Evolutionary conservation across 2,329 filamentous ascomycete species (phyloP).

Genomic region (Venturia pyrina): DNA sequence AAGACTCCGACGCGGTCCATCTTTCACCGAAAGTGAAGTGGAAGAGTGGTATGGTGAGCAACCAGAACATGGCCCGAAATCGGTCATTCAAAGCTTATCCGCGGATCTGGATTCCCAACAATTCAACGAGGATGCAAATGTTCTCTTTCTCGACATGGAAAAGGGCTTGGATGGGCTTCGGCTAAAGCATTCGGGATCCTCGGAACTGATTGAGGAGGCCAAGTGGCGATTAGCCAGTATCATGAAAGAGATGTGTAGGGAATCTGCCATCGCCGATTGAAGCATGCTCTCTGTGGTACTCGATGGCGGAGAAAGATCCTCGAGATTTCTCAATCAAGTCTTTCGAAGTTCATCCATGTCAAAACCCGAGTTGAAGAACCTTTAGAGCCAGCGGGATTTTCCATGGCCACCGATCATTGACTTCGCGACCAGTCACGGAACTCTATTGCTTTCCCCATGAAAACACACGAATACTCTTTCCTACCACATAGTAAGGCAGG

Average conservation of each 20-base stretch:
- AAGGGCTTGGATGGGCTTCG: not conserved
- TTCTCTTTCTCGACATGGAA: not conserved
- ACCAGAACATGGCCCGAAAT: not conserved
- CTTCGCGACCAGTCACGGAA: too few species aligned
- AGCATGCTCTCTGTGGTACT: not conserved
- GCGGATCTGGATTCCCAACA: not conserved
- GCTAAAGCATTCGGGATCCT: not conserved
- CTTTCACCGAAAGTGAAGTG: not conserved
- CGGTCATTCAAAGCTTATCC: not conserved
- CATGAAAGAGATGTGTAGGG: not conserved
- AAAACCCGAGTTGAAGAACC: too few species aligned
- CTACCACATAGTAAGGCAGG: too few species aligned
- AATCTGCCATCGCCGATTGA: not conserved
- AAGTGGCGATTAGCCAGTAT: constrained; percentile 3
- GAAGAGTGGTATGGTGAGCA: not conserved
- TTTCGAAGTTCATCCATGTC: too few species aligned
- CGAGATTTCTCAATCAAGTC: too few species aligned
- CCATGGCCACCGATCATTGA: too few species aligned
- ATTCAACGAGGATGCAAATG: not conserved
- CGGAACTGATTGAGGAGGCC: not conserved
- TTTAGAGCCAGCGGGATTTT: too few species aligned
- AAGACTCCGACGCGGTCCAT: not conserved
- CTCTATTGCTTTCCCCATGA: too few species aligned
- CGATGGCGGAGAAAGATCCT: too few species aligned
- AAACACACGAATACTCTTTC: too few species aligned